These are phyloP conservation scores for Rhododendron williamsianum DNA, from an alignment of 148 eudicot genomes.

Conservation along the genomic window DNA sequence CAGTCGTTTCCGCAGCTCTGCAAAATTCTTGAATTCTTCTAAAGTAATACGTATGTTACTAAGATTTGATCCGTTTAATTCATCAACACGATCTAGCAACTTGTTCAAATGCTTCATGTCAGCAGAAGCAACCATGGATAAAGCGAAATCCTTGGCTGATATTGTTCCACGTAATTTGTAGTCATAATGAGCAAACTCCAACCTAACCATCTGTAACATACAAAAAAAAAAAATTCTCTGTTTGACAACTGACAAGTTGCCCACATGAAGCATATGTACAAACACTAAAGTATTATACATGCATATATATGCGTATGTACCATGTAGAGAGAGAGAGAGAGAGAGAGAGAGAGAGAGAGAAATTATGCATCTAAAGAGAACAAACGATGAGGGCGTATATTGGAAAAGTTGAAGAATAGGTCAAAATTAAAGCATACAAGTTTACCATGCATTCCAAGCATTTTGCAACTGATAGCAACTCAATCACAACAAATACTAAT, in stretches of 20 bases:
- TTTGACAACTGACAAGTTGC: not conserved
- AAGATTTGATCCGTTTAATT: slow-evolving; percentile 39
- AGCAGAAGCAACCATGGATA: slow-evolving; percentile 75
- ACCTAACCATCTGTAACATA: slow-evolving; percentile 40
- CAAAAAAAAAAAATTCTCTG: not conserved
- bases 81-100: slow-evolving; percentile 59
- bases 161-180: slow-evolving; percentile 47
- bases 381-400: not conserved
- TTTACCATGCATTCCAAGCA: not conserved
- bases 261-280: not conserved
- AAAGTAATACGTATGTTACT: slow-evolving; percentile 36
- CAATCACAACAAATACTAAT: not conserved
- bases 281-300: not conserved
- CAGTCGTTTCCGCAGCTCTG: slow-evolving; percentile 46
- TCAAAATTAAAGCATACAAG: not conserved
- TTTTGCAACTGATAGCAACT: not conserved
- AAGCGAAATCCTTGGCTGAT: slow-evolving; percentile 66
- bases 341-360: not conserved
- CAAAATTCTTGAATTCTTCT: slow-evolving; percentile 51
- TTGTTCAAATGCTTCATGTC: slow-evolving; percentile 50
- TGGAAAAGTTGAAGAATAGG: not conserved
- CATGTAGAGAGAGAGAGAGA: not conserved
- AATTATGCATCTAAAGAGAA: not conserved
- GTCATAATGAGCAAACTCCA: slow-evolving; percentile 67
- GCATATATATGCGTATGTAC: no score